These are phyloP conservation scores for Cubamyces lactineus DNA, from an alignment of 768 basidiomycete species.

Conservation along the genomic window DNA sequence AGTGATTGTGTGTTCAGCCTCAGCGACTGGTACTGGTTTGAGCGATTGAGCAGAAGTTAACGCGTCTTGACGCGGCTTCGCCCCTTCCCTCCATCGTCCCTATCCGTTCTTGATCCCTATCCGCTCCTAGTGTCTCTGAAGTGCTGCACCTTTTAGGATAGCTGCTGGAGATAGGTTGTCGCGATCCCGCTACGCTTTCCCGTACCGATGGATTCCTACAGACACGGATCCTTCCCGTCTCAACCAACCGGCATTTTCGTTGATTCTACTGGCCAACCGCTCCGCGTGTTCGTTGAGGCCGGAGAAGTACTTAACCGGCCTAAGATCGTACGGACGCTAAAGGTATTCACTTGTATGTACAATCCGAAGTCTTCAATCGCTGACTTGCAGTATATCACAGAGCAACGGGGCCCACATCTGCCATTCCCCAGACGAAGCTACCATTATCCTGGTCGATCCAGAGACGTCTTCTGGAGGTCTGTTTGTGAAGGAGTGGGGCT, in stretches of 20 bases:
- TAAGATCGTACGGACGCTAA: conserved; percentile 47
- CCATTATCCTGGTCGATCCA: conserved; percentile 63
- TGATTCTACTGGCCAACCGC: conserved; percentile 30
- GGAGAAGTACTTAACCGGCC: conserved; percentile 53
- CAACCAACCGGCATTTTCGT: conserved; percentile 11
- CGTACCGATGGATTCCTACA: not conserved
- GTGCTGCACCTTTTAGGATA: too few species aligned
- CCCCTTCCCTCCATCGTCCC: too few species aligned
- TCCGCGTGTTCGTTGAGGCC: conserved; percentile 62
- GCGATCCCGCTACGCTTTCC: too few species aligned
- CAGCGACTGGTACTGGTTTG: too few species aligned
- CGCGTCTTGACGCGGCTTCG: too few species aligned
- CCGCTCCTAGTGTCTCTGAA: too few species aligned
- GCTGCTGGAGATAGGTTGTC: too few species aligned
- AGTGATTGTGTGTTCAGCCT: too few species aligned
- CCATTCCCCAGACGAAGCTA: conserved; percentile 53
- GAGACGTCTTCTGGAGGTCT: conserved; percentile 53
- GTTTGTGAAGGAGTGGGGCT: conserved; percentile 62
- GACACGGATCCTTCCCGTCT: not conserved
- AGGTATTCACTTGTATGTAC: conserved; percentile 3
- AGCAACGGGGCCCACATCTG: conserved; percentile 57
- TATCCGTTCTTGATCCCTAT: too few species aligned
- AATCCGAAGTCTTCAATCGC: not conserved
- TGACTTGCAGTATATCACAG: conserved; percentile 37
- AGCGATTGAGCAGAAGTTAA: too few species aligned